A percentile compares a stretch with the other conserved stretches of the same genome.
phyloP scores from a whole-genome alignment of 2,329 filamentous ascomycete species.

The Chalara sp. region DNA sequence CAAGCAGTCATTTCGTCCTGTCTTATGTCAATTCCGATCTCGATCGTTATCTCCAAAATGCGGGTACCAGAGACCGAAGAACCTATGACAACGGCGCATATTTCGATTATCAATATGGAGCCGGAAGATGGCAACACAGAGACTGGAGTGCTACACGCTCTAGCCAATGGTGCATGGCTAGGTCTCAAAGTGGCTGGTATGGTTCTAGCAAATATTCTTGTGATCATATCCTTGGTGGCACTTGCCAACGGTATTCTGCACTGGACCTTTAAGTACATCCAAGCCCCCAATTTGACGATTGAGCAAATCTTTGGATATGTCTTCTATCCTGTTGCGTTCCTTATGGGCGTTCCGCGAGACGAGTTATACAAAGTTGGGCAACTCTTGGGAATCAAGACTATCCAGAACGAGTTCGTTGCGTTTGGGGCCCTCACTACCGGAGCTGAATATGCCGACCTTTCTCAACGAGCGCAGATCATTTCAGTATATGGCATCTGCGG shows the following conservation, averaged over 20 bases:
- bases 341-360: conserved; percentile 5
- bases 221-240: conserved; percentile 4
- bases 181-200: conserved; percentile 7
- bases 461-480: conserved; percentile 3
- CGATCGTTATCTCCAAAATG: conserved; percentile 6
- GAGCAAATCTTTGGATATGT: conserved; percentile 5
- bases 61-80: conserved; percentile 4
- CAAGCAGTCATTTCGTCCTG: conserved; percentile 7
- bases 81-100: neutral
- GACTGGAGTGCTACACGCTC: conserved; percentile 3
- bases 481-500: conserved; percentile 2
- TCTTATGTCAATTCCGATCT: conserved; percentile 7
- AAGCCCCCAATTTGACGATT: neutral
- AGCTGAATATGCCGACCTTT: neutral
- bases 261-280: conserved; percentile 5
- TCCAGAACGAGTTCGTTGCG: conserved; percentile 6
- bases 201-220: conserved; percentile 1
- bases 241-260: conserved; percentile 1
- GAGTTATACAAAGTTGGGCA: conserved; percentile 2
- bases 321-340: conserved; percentile 6
- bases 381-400: conserved; percentile 3
- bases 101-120: neutral
- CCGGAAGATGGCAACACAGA: conserved; percentile 2
- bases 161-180: conserved; percentile 2
- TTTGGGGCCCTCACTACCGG: conserved; percentile 1